Conservation (phyloP, 2,329 filamentous ascomycete species). For the Beauveria rudraprayagi region DNA sequence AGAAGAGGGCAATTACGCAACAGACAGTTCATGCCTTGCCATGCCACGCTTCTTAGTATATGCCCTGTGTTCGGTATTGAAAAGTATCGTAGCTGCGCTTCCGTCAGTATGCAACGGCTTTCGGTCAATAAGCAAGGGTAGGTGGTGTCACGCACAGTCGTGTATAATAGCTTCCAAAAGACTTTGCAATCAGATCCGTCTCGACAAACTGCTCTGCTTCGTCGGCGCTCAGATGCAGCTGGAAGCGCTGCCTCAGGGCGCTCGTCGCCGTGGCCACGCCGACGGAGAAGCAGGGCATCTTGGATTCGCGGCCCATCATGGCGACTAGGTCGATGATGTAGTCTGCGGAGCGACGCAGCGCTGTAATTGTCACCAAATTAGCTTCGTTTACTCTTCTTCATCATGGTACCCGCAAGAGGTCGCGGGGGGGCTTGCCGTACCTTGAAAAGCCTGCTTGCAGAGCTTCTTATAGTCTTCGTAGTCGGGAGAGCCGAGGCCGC, state of each 20-base stretch:
- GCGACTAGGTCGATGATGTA: slow-evolving; percentile 74
- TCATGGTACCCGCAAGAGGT: not conserved
- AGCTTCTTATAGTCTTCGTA: slow-evolving; percentile 70
- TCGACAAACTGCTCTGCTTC: slow-evolving; percentile 78
- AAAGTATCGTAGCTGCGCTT: slow-evolving; percentile 68
- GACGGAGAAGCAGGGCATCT: slow-evolving; percentile 75
- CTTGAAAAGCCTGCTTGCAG: slow-evolving; percentile 79
- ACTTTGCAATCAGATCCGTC: slow-evolving; percentile 70
- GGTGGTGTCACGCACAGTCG: slow-evolving; percentile 53
- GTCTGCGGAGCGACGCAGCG: slow-evolving; percentile 69
- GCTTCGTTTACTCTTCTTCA: not conserved
- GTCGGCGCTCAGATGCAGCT: slow-evolving; percentile 73
- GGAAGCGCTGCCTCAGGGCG: slow-evolving; percentile 65
- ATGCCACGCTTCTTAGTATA: slow-evolving; percentile 50
- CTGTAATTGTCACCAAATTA: slow-evolving; percentile 28
- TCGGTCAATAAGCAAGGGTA: too few species aligned
- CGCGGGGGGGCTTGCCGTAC: slow-evolving; percentile 25
- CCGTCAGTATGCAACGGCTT: not conserved
- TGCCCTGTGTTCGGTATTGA: slow-evolving; percentile 81
- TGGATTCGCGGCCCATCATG: slow-evolving; percentile 76
- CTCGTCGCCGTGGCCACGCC: slow-evolving; percentile 64
- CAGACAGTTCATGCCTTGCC: not conserved
- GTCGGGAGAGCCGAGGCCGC: slow-evolving; percentile 60
- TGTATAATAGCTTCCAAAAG: slow-evolving; percentile 79
- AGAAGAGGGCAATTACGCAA: not conserved